Conservation (phyloP, 2,329 filamentous ascomycete species). For the Diaporthe australafricana region DNA sequence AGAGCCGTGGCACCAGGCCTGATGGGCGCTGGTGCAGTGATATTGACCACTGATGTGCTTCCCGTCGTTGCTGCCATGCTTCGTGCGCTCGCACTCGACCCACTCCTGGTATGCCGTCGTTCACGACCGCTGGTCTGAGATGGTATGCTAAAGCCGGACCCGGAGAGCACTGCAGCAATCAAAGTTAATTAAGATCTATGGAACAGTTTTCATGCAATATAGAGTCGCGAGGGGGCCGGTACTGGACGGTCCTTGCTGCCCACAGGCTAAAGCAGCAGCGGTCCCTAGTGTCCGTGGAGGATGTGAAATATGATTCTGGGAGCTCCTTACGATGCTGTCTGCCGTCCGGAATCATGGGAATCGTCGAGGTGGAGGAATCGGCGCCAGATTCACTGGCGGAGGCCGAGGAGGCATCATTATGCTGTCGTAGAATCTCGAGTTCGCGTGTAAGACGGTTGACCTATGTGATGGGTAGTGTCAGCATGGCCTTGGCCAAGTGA, state of each 20-base stretch:
- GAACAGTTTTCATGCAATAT: background rate
- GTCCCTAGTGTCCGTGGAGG: background rate
- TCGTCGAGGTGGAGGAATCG: constrained; percentile 48
- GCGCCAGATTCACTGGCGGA: constrained; percentile 63
- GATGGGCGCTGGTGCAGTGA: constrained; percentile 58
- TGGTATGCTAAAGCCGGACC: constrained; percentile 69
- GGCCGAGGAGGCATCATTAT: constrained; percentile 74
- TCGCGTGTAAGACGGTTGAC: constrained; percentile 95
- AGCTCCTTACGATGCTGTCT: constrained; percentile 47
- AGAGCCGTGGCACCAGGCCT: constrained; percentile 54
- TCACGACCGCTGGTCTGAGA: constrained; percentile 55
- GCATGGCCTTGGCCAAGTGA: background rate
- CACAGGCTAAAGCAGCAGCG: background rate
- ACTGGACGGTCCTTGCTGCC: background rate
- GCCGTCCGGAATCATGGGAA: constrained; percentile 55
- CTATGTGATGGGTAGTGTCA: constrained; percentile 54
- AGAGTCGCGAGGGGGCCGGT: background rate
- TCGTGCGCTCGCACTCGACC: constrained; percentile 65
- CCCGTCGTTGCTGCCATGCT: constrained; percentile 62
- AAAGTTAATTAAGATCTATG: background rate
- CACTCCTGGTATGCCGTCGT: constrained; percentile 66
- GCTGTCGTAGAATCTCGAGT: constrained; percentile 82
- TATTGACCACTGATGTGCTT: constrained; percentile 54
- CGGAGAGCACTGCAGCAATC: constrained; percentile 57
- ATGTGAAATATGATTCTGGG: background rate